These are phyloP conservation scores for Aspergillus indologenus DNA, from an alignment of 495 filamentous ascomycete species.

Conservation along the genomic window DNA sequence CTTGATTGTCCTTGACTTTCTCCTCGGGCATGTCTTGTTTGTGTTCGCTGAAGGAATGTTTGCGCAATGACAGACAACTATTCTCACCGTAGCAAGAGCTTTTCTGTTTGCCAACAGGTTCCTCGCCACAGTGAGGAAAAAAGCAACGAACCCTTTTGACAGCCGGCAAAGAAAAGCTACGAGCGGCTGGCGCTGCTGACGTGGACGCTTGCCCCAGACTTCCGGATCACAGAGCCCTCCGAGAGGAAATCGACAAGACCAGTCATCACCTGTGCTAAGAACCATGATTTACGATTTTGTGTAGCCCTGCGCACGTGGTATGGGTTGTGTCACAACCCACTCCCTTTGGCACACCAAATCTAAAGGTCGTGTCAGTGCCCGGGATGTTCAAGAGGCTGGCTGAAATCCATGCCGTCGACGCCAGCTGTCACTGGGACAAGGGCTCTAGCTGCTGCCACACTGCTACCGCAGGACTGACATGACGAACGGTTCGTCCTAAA, in stretches of 20 bases:
- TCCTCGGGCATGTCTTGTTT: not conserved
- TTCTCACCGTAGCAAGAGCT: not conserved
- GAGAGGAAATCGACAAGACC: not conserved
- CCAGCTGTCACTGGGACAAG: not conserved
- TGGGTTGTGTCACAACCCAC: not conserved
- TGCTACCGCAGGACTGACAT: not conserved
- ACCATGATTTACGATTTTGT: not conserved
- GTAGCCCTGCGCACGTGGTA: not conserved
- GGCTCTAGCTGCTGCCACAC: not conserved
- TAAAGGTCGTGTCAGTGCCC: too few species aligned
- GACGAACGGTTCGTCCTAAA: not conserved
- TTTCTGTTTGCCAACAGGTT: not conserved
- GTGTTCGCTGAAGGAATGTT: not conserved
- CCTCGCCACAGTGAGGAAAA: not conserved
- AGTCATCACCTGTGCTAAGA: not conserved
- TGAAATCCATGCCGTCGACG: not conserved
- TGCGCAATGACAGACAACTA: not conserved
- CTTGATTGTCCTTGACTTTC: not conserved
- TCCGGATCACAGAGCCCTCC: not conserved
- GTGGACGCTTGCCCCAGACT: not conserved
- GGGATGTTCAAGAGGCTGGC: not conserved
- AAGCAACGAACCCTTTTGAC: not conserved
- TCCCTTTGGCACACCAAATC: too few species aligned
- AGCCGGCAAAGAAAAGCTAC: not conserved
- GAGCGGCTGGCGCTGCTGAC: not conserved